Conservation (phyloP, 306 rosid species). For the apple (Malus domestica) region ASM211411v1 NC_041794.1:31441501-31442000, state of each 20-base stretch:
- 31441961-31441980: not conserved
- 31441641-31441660: not conserved
- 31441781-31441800: not conserved
- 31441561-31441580: constrained; percentile 67
- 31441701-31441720: not conserved
- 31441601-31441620: not conserved
- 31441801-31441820: not conserved
- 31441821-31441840: not conserved
- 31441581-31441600: constrained; percentile 59
- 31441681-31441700: not conserved
- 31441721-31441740: not conserved
- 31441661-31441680: not conserved
- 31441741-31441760: not conserved
- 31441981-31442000: not conserved
- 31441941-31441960: not conserved
- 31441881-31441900: constrained; percentile 72
- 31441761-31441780: not conserved
- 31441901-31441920: constrained; percentile 57
- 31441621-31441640: not conserved
- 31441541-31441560: constrained; percentile 65
- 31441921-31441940: constrained; percentile 5
- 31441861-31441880: constrained; percentile 85
- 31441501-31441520: constrained; percentile 46
- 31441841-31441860: constrained; percentile 19
- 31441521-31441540: constrained; percentile 77